Base-by-base conservation (phyloP, 176 grass and related monocot genomes). In the Chloris gayana region DNA sequence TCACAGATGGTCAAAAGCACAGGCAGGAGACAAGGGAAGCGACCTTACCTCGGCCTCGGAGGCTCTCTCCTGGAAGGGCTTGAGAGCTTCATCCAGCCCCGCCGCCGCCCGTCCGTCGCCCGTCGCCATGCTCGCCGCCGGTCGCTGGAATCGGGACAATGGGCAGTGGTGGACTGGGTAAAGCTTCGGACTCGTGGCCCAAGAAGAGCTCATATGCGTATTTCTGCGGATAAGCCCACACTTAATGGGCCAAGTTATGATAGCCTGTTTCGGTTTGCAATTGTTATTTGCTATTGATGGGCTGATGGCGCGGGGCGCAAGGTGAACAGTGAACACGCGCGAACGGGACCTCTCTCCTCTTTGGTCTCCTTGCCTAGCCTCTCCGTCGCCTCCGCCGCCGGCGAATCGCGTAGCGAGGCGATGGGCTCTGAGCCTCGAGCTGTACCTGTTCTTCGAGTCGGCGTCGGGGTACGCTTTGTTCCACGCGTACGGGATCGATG, bases 371-470 rank as follows among this genome's bases (percentile, higher is more conserved):
- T 39, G 6, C 4, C 37, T 6, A 39, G 37, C 37, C 24, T 8
- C 63, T 32, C 33, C 14, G 49, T 46, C 18, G 0, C n/a, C n/a
- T n/a, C 42, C 64, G 84, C 76, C 69, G 77, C 26, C 76, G 83
- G 18, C 58, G 83, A 70, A 78, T 33, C 44, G 8, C 3, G 33
- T 69, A 69, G 69, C 69, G 84, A 67, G 60, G 85, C 32, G 85
- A 97, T 93, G 94, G n/a, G n/a, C n/a, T n/a, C n/a, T n/a, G n/a
- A n/a, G n/a, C n/a, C n/a, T n/a, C n/a, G 84, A 91, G 54, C 25
- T 93, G 66, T 94, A 90, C 82, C 51, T 97, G 35, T 82, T 91
- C n/a, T 97, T 91, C 81, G 91, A 97, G 85, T 90, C 89, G 21
- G 86, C 94, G 35, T 91, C 88, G 0, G 91, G 89, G 15, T 97